Evolutionary conservation across 1,284 basidiomycete genomes (phyloP).

Genomic region (Microbotryomycetes sp.): DNA sequence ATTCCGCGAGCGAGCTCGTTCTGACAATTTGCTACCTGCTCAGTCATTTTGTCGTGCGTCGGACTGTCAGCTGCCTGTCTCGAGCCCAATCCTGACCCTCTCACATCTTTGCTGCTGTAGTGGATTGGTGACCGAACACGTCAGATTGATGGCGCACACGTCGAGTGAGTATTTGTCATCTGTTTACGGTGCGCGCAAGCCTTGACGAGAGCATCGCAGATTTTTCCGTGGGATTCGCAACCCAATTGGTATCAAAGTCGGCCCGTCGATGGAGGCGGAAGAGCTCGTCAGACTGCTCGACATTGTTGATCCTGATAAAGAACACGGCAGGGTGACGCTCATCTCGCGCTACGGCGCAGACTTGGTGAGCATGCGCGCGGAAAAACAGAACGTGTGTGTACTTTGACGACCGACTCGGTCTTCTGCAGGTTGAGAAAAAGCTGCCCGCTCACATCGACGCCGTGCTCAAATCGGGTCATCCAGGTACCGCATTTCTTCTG

Average conservation of each 20-base stretch:
- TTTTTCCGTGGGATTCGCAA: conserved; percentile 92
- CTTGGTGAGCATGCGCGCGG: conserved; percentile 54
- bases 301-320: conserved; percentile 76
- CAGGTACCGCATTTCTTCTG: conserved; percentile 33
- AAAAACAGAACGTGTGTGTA: background rate
- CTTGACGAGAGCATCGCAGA: conserved; percentile 1
- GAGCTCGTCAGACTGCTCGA: conserved; percentile 77
- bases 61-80: too few relatives aligned
- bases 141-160: conserved; percentile 83
- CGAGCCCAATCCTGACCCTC: too few relatives aligned
- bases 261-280: conserved; percentile 70
- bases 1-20: background rate
- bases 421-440: conserved; percentile 59
- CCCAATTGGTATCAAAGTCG: conserved; percentile 94
- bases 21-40: background rate
- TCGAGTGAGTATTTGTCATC: conserved; percentile 50
- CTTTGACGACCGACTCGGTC: background rate
- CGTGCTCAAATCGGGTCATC: conserved; percentile 68
- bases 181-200: background rate
- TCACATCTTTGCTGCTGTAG: conserved; percentile 54
- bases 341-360: conserved; percentile 88
- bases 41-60: conserved; percentile 2
- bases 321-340: conserved; percentile 75
- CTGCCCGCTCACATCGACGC: conserved; percentile 76
- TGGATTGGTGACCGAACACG: conserved; percentile 98